Evolutionary conservation across 257 asterid species (phyloP).

Genomic region (Primulina tabacum): DNA sequence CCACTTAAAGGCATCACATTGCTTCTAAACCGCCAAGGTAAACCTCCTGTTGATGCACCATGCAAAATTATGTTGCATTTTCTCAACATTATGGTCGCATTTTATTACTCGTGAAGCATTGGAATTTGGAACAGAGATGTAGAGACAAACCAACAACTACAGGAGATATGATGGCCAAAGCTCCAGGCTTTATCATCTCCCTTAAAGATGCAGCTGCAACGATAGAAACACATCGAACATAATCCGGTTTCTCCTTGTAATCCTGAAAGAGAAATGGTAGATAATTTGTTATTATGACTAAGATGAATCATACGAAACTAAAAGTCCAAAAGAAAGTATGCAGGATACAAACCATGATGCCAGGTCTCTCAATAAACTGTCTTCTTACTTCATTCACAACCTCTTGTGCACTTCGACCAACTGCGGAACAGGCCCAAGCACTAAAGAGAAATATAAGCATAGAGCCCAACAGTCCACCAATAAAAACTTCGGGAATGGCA

Average conservation of each 20-base stretch:
- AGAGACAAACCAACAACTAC: conserved; percentile 66
- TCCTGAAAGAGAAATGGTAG: conserved; percentile 50
- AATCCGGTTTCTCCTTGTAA: conserved; percentile 97
- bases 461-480: conserved; percentile 96
- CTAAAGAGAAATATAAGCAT: conserved; percentile 95
- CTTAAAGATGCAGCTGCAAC: conserved; percentile 96
- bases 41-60: neutral
- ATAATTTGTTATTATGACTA: conserved; percentile 19
- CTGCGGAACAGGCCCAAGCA: conserved; percentile 99
- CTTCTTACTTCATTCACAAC: conserved; percentile 98
- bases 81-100: conserved; percentile 20
- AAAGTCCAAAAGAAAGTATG: conserved; percentile 6
- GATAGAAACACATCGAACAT: conserved; percentile 92
- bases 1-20: neutral
- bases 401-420: conserved; percentile 98
- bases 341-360: conserved; percentile 79
- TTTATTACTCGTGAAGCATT: conserved; percentile 9
- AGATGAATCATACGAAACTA: conserved; percentile 15
- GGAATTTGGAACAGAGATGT: conserved; percentile 4
- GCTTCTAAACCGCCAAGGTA: conserved; percentile 7
- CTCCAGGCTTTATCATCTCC: conserved; percentile 99
- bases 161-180: conserved; percentile 93
- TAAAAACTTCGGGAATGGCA: conserved; percentile 95
- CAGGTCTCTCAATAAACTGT: conserved; percentile 99
- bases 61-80: conserved; percentile 3